Evolutionary conservation across 352 stramenopile genomes (phyloP).

Genomic region (Globisporangium lucens): DNA sequence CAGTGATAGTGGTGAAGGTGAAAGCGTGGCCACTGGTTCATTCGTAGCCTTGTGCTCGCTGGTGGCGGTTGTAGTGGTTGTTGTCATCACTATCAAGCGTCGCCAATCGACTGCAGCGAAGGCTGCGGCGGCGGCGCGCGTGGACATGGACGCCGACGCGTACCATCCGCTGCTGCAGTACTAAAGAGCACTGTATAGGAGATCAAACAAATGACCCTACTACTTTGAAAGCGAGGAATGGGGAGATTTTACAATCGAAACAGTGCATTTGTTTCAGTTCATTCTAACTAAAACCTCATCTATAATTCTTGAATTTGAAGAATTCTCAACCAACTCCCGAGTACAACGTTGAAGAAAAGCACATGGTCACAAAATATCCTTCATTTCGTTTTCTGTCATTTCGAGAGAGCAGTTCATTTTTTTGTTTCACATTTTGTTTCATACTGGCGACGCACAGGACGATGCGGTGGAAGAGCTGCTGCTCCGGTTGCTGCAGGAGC

Average conservation of each 20-base stretch:
- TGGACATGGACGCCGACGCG: constrained; percentile 36
- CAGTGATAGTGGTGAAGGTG: constrained; percentile 21
- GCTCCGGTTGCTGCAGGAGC: constrained; percentile 1
- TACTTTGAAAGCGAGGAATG: neutral
- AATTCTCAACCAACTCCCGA: too few species aligned
- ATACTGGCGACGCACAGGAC: neutral
- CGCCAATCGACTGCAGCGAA: constrained; percentile 11
- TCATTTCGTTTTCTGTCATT: neutral
- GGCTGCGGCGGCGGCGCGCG: constrained; percentile 6
- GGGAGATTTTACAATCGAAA: neutral
- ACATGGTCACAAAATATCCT: neutral
- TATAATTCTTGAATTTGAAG: neutral
- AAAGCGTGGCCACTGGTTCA: neutral
- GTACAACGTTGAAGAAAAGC: neutral
- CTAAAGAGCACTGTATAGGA: neutral
- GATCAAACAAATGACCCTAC: neutral
- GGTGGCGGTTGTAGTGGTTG: constrained; percentile 18
- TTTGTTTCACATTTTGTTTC: neutral
- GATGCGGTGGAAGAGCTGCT: neutral
- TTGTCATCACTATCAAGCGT: constrained; percentile 37
- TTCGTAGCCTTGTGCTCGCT: constrained; percentile 6
- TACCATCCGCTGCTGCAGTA: constrained; percentile 60
- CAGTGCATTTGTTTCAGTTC: neutral
- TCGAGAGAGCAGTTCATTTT: neutral
- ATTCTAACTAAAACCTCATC: neutral